These are phyloP conservation scores for Carallia brachiata DNA, from an alignment of 345 rosid genomes.

Conservation along the genomic window DNA sequence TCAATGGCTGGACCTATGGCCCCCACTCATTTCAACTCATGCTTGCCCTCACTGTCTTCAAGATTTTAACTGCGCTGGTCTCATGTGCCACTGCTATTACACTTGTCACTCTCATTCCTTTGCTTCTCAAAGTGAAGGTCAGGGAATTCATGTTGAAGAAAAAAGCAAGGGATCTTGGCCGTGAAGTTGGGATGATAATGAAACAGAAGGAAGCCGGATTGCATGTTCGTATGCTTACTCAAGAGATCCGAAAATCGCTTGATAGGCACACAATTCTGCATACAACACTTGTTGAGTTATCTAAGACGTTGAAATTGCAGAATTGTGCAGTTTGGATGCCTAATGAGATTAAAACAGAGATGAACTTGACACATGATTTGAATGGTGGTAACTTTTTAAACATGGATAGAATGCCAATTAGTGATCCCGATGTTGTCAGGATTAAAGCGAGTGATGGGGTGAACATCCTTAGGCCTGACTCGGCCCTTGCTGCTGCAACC, in stretches of 20 bases:
- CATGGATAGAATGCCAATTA: conserved; percentile 47
- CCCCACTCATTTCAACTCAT: conserved; percentile 80
- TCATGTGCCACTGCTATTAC: conserved; percentile 96
- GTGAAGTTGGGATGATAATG: conserved; percentile 89
- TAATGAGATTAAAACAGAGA: conserved; percentile 48
- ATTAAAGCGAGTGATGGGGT: conserved; percentile 62
- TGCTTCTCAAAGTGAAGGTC: conserved; percentile 90
- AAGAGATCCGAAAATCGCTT: conserved; percentile 86
- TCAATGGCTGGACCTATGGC: conserved; percentile 88
- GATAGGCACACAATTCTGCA: conserved; percentile 79
- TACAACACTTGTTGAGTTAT: conserved; percentile 89
- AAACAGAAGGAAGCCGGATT: conserved; percentile 77
- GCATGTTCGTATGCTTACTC: conserved; percentile 95
- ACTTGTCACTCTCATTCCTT: conserved; percentile 79
- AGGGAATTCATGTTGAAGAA: conserved; percentile 91
- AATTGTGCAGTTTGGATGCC: conserved; percentile 99
- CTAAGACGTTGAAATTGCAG: conserved; percentile 78
- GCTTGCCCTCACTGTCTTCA: conserved; percentile 88
- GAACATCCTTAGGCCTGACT: conserved; percentile 52
- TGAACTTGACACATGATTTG: conserved; percentile 74
- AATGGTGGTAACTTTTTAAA: conserved; percentile 43
- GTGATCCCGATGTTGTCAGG: conserved; percentile 63
- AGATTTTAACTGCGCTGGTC: conserved; percentile 88
- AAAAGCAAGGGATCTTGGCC: conserved; percentile 83
- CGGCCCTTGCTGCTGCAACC: conserved; percentile 63